Percentiles rank a stretch among this genome's conserved stretches.
Evolutionary conservation across 1,139 yeast species (phyloP).

Genomic region (Sugiyamaella pinicola): DNA sequence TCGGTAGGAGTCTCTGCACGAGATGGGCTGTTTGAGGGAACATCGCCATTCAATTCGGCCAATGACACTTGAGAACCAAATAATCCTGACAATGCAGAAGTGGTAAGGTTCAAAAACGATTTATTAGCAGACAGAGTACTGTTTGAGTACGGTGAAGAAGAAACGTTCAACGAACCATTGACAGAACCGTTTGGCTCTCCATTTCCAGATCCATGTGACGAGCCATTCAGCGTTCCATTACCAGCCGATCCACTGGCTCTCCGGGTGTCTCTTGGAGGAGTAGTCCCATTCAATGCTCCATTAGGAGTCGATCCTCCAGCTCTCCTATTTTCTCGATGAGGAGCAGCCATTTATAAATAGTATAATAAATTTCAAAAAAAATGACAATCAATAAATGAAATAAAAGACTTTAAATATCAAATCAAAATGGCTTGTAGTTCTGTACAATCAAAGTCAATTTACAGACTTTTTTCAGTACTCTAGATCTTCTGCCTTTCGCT

Average conservation of each 20-base stretch:
- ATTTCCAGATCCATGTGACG: background rate
- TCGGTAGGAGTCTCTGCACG: constrained; percentile 21
- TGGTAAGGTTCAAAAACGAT: constrained; percentile 36
- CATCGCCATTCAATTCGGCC: constrained; percentile 45
- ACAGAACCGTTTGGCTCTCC: background rate
- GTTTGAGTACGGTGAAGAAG: constrained; percentile 6
- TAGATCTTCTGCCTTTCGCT: too few species aligned
- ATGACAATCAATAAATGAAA: too few species aligned
- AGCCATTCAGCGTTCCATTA: background rate
- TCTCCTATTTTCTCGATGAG: background rate
- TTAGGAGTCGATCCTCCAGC: background rate
- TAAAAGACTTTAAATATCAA: too few species aligned
- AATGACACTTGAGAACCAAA: constrained; percentile 45
- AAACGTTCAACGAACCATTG: background rate
- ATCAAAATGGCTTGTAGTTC: too few species aligned
- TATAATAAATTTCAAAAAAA: too few species aligned
- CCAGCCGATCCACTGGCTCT: background rate
- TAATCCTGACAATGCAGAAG: constrained; percentile 42
- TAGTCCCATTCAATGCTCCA: background rate
- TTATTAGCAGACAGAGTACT: background rate
- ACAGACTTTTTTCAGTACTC: too few species aligned
- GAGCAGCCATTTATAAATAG: background rate
- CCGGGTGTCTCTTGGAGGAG: constrained; percentile 1
- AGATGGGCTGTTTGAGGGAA: constrained; percentile 31
- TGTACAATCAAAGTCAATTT: too few species aligned